A percentile compares a stretch with the other conserved stretches of the same genome.
Conservation (phyloP, 1,284 basidiomycete species). For the Papiliotrema flavescens region DNA sequence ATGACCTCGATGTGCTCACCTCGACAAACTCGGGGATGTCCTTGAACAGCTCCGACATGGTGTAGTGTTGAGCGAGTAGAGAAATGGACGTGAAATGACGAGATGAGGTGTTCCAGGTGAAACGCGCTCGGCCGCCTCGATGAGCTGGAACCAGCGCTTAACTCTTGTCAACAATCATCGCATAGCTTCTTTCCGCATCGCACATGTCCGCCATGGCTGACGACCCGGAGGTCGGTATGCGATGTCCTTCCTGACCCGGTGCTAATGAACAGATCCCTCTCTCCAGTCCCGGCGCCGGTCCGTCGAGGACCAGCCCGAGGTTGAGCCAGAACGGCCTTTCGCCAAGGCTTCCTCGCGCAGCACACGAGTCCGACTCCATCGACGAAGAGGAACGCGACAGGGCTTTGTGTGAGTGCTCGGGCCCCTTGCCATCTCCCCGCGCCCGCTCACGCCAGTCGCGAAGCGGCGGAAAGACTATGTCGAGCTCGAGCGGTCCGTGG, state of each 20-base stretch:
- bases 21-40: conserved; percentile 70
- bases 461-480: conserved; percentile 34
- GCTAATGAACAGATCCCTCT: neutral
- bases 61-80: neutral
- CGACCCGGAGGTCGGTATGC: too few species aligned
- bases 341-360: neutral
- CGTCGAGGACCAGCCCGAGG: conserved; percentile 11
- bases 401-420: conserved; percentile 14
- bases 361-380: neutral
- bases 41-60: conserved; percentile 54
- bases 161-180: neutral
- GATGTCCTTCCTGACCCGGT: too few species aligned
- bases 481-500: conserved; percentile 37
- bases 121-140: neutral
- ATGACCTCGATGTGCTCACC: conserved; percentile 45
- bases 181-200: neutral
- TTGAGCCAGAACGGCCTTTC: conserved; percentile 1
- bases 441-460: conserved; percentile 25
- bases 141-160: neutral
- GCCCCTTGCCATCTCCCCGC: neutral
- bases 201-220: neutral
- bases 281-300: conserved; percentile 26
- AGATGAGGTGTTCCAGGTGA: neutral
- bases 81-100: neutral
- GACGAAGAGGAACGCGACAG: conserved; percentile 21